phyloP scores from a whole-genome alignment of 192 early-diverging fungal species.

The Coemansia reversa region DNA sequence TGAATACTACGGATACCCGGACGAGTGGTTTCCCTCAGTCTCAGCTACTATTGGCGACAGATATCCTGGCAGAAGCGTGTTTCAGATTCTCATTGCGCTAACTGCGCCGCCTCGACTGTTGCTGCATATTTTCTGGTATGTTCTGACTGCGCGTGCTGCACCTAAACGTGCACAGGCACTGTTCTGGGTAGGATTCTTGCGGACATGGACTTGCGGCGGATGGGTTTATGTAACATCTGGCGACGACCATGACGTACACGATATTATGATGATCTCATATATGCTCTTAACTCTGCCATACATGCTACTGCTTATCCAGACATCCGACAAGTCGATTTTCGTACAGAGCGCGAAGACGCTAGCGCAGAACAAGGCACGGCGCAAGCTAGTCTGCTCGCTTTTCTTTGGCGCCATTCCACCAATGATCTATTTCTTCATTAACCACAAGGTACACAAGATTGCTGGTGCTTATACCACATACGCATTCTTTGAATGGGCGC shows the following conservation, averaged over 20 bases:
- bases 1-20: slow-evolving; percentile 73
- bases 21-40: slow-evolving; percentile 80
- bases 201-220: slow-evolving; percentile 75
- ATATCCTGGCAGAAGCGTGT: slow-evolving; percentile 72
- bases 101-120: slow-evolving; percentile 57
- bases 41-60: slow-evolving; percentile 79
- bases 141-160: slow-evolving; percentile 34
- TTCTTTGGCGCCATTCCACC: slow-evolving; percentile 74
- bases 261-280: slow-evolving; percentile 79
- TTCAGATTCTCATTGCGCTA: slow-evolving; percentile 79
- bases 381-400: slow-evolving; percentile 52
- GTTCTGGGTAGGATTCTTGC: slow-evolving; percentile 56
- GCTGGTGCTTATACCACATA: slow-evolving; percentile 78
- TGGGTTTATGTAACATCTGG: slow-evolving; percentile 83
- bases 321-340: slow-evolving; percentile 46
- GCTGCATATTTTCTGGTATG: slow-evolving; percentile 52
- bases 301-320: slow-evolving; percentile 63
- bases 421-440: slow-evolving; percentile 76
- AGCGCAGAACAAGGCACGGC: slow-evolving; percentile 52
- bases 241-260: slow-evolving; percentile 77
- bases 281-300: slow-evolving; percentile 75
- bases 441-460: slow-evolving; percentile 73
- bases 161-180: slow-evolving; percentile 41
- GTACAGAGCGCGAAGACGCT: slow-evolving; percentile 33
- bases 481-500: slow-evolving; percentile 81